A percentile compares a stretch with the other conserved stretches of the same genome.
phyloP scores from a whole-genome alignment of 768 basidiomycete genomes.

The Tephrocybe sp. region DNA sequence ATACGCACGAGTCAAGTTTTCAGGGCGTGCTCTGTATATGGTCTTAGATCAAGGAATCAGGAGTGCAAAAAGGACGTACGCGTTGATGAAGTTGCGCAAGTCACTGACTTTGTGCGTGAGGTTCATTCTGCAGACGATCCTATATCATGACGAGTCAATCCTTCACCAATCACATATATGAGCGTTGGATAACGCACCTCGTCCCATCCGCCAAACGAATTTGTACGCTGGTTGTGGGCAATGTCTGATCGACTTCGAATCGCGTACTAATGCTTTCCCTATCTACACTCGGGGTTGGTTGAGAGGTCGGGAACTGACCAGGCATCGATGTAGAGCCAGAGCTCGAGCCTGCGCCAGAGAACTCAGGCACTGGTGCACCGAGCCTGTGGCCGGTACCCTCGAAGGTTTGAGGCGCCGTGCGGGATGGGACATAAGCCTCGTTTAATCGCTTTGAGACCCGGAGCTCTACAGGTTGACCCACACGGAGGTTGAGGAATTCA shows the following conservation, averaged over 20 bases:
- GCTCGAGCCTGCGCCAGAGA: constrained; percentile 13
- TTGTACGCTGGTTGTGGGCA: constrained; percentile 88
- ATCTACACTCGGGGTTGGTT: constrained; percentile 18
- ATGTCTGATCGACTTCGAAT: constrained; percentile 80
- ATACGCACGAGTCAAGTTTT: constrained; percentile 59
- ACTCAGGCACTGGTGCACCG: constrained; percentile 68
- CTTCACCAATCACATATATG: no score
- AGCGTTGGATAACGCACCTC: constrained; percentile 40
- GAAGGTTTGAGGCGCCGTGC: constrained; percentile 48
- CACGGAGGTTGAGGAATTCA: constrained; percentile 65
- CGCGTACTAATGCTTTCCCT: constrained; percentile 41
- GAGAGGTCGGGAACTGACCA: constrained; percentile 51
- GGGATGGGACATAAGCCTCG: constrained; percentile 69
- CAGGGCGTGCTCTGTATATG: constrained; percentile 69
- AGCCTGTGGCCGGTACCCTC: constrained; percentile 76
- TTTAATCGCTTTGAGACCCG: constrained; percentile 65
- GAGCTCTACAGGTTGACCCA: constrained; percentile 83
- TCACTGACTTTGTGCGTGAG: constrained; percentile 85
- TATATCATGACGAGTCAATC: constrained; percentile 23
- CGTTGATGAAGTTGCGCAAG: constrained; percentile 83
- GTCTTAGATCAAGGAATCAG: no score
- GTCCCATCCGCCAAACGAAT: constrained; percentile 90
- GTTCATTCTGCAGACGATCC: constrained; percentile 86
- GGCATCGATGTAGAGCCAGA: constrained; percentile 41
- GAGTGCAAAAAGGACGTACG: constrained; percentile 49